These are phyloP conservation scores for Pythium aphanidermatum DNA, from an alignment of 352 stramenopile species.

Conservation along the genomic window DNA sequence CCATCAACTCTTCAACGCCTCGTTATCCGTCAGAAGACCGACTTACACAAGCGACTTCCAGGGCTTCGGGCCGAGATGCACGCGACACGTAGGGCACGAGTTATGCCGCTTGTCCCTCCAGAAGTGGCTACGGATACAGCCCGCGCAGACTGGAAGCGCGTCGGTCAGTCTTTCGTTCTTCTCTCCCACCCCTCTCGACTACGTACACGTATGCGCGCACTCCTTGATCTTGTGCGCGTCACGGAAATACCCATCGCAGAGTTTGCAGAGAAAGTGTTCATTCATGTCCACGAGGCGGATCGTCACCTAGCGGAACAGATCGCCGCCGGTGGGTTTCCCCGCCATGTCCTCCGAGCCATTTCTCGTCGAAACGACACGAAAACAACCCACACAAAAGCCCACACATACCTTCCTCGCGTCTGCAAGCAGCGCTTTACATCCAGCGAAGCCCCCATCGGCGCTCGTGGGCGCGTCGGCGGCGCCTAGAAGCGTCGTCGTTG, in stretches of 20 bases:
- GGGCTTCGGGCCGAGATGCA: constrained; percentile 41
- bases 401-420: not conserved
- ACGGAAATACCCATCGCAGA: constrained; percentile 66
- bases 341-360: not conserved
- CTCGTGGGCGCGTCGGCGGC: too few relatives aligned
- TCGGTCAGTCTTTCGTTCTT: too few relatives aligned
- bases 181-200: not conserved
- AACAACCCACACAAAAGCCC: too few relatives aligned
- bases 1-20: too few relatives aligned
- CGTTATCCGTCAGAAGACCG: constrained; percentile 1
- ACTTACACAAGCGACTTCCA: constrained; percentile 48
- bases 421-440: not conserved
- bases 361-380: not conserved
- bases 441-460: too few relatives aligned
- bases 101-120: constrained; percentile 20
- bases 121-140: constrained; percentile 51
- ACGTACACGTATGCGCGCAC: constrained; percentile 73
- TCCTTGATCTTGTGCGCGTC: constrained; percentile 73
- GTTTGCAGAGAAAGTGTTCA: constrained; percentile 49
- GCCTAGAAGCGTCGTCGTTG: too few relatives aligned
- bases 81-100: constrained; percentile 42
- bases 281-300: constrained; percentile 43
- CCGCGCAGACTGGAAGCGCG: constrained; percentile 41
- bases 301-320: constrained; percentile 23
- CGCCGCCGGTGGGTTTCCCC: not conserved